These are phyloP conservation scores for Yamagishiella unicocca DNA, from an alignment of 139 green algal genomes.

Conservation along the genomic window DNA sequence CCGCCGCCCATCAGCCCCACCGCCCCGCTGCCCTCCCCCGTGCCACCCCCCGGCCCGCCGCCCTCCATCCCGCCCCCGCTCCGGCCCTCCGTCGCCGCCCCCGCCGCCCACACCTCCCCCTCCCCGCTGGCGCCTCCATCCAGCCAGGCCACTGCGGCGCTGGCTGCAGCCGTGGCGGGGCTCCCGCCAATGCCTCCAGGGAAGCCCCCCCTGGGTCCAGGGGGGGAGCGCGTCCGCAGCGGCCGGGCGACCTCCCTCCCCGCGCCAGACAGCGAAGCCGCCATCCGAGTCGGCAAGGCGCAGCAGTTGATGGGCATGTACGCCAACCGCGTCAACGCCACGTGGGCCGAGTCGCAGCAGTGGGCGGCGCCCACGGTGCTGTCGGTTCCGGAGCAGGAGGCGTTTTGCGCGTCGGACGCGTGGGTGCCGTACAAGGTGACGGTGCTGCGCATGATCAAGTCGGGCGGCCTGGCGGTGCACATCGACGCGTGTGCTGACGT, in stretches of 20 bases:
- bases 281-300: not conserved
- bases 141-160: not conserved
- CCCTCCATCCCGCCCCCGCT: not conserved
- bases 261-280: not conserved
- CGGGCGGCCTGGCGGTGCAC: conserved; percentile 13
- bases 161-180: not conserved
- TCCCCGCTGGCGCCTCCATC: not conserved
- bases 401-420: conserved; percentile 18
- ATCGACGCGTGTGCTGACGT: conserved; percentile 34
- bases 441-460: conserved; percentile 3
- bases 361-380: conserved; percentile 19
- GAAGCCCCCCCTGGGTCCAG: not conserved
- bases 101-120: not conserved
- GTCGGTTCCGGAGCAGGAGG: conserved; percentile 20
- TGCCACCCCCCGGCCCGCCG: no score
- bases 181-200: not conserved
- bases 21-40: not conserved
- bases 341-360: conserved; percentile 43
- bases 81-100: not conserved
- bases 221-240: not conserved
- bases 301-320: conserved; percentile 40
- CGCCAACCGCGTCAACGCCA: conserved; percentile 41
- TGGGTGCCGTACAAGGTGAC: conserved; percentile 41
- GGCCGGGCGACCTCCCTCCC: not conserved
- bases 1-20: not conserved